These are phyloP conservation scores for Capsicum pubescens DNA, from an alignment of 257 asterid species.

Conservation along the genomic window DNA sequence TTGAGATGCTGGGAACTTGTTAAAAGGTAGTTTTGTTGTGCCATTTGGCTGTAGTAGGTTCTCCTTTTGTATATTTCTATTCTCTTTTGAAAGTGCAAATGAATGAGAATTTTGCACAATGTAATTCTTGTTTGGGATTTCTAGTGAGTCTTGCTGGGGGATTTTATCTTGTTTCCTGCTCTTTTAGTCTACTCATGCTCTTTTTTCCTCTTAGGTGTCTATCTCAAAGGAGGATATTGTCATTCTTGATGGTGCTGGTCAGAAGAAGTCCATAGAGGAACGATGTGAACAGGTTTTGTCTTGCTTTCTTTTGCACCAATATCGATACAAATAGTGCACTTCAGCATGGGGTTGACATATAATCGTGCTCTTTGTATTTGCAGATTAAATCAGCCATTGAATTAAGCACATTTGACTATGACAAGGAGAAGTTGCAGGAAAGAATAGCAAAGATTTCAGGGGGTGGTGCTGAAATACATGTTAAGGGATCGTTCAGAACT, in stretches of 20 bases:
- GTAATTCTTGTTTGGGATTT: background rate
- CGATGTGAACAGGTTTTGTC: too few species aligned
- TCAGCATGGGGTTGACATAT: too few species aligned
- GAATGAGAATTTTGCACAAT: background rate
- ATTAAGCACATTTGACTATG: constrained; percentile 84
- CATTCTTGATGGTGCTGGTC: constrained; percentile 91
- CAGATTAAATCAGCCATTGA: too few species aligned
- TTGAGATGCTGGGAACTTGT: constrained; percentile 88
- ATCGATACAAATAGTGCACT: too few species aligned
- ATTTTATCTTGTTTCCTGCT: background rate
- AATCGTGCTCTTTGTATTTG: too few species aligned
- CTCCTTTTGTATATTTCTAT: too few species aligned
- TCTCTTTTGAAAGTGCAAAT: background rate
- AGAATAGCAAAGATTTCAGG: constrained; percentile 96
- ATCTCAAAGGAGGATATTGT: constrained; percentile 92
- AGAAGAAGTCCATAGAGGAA: constrained; percentile 40
- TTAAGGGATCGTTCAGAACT: too few species aligned
- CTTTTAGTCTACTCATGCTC: background rate
- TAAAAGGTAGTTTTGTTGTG: constrained; percentile 60
- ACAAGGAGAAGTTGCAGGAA: constrained; percentile 93
- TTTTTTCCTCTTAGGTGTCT: constrained; percentile 54
- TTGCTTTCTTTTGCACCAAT: too few species aligned
- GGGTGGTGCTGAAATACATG: constrained; percentile 67
- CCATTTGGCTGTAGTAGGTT: background rate
- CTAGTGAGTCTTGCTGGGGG: background rate